phyloP scores from a whole-genome alignment of 2,329 filamentous ascomycete species.

The Rutstroemia sp. region DNA sequence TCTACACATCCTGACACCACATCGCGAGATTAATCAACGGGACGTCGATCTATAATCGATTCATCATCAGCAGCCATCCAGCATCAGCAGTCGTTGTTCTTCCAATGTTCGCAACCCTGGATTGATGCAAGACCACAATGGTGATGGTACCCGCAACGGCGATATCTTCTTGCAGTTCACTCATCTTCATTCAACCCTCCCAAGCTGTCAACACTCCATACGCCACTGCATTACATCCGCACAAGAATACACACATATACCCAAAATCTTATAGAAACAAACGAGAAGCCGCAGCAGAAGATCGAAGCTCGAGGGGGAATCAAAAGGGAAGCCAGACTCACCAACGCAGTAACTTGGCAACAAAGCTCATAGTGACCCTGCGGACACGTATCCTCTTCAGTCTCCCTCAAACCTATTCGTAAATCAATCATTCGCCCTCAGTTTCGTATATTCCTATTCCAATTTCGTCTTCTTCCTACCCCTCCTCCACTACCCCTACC shows the following conservation, averaged over 20 bases:
- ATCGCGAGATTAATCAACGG: background rate
- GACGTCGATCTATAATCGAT: background rate
- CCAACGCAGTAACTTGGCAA: background rate
- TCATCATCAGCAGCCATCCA: background rate
- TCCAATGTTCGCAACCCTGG: too few relatives aligned
- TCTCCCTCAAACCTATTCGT: background rate
- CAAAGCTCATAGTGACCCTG: background rate
- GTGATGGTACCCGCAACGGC: too few relatives aligned
- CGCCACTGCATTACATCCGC: too few relatives aligned
- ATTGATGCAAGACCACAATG: too few relatives aligned
- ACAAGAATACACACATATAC: background rate
- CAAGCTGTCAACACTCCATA: too few relatives aligned
- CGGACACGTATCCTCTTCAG: background rate
- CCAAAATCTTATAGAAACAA: background rate
- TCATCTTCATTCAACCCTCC: too few relatives aligned
- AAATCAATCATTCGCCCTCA: background rate
- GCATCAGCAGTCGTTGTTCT: background rate
- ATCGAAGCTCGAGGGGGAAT: background rate
- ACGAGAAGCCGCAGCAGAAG: too few relatives aligned
- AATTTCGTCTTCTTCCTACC: background rate
- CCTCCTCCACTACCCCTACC: background rate
- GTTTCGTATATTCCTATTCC: background rate
- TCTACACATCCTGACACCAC: background rate
- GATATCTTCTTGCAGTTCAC: too few relatives aligned
- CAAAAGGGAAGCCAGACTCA: background rate